Conservation (phyloP, 2,329 filamentous ascomycete genomes). For the Exophiala dermatitidis region DNA sequence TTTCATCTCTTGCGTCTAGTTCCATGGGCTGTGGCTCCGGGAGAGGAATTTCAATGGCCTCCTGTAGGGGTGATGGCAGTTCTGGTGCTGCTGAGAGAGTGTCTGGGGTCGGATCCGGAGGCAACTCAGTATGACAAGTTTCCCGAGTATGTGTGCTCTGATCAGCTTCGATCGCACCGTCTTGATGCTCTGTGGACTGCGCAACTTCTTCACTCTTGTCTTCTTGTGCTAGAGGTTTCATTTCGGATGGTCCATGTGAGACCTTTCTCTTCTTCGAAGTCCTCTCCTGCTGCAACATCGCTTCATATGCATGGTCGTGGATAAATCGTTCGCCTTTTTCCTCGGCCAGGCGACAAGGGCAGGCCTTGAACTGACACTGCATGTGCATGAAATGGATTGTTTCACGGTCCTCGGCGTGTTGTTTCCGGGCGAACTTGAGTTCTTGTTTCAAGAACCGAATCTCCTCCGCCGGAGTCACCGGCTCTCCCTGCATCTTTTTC, state of each 20-base stretch:
- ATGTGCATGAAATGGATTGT: conserved; percentile 47
- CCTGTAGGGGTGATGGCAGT: conserved; percentile 14
- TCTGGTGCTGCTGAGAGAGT: background rate
- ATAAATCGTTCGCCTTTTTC: conserved; percentile 35
- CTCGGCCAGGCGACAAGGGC: conserved; percentile 43
- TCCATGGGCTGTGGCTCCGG: conserved; percentile 22
- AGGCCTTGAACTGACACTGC: conserved; percentile 44
- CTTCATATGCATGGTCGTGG: conserved; percentile 35
- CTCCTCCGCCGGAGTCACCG: conserved; percentile 33
- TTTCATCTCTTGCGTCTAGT: conserved; percentile 10
- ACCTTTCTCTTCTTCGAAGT: conserved; percentile 20
- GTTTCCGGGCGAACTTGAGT: conserved; percentile 45
- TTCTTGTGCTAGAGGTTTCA: background rate
- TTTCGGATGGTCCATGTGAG: background rate
- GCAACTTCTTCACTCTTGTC: background rate
- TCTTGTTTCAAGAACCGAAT: conserved; percentile 43
- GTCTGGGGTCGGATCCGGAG: conserved; percentile 12
- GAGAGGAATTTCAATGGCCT: conserved; percentile 23
- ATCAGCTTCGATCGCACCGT: background rate
- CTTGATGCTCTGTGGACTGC: background rate
- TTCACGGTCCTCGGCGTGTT: conserved; percentile 45
- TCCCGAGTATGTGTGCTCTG: background rate
- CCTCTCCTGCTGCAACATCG: conserved; percentile 13
- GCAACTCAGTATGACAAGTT: conserved; percentile 1
- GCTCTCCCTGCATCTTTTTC: conserved; percentile 27